Evolutionary conservation across 1,284 basidiomycete species (phyloP), one percentile per base, ranked within the genome.

Genomic region (Volvariella volvacea): DNA sequence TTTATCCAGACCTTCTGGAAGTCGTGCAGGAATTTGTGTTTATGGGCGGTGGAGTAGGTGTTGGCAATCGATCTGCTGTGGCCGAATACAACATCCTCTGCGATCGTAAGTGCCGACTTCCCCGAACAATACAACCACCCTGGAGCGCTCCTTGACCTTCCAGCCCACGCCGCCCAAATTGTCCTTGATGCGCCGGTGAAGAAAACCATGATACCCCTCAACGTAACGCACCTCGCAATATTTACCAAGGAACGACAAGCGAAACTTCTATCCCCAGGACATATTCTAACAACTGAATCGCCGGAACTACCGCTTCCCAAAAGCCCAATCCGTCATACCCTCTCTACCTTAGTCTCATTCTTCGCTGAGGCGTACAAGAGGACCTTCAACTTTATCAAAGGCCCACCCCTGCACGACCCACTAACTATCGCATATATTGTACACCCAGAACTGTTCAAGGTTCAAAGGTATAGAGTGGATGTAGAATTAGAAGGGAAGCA

Each of bases 11-110:
- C 33, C 65, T 92, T 6, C 55, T 88, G n/a, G 69, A 69, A 2
- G 81, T 72, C 7, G 66, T 91, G 3, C 80, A 85, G 48, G 76
- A 88, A 52, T 78, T 92, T 46, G 83, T 90, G 3, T 88, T 90
- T 55, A 92, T 92, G 89, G 89, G 90, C n/a, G 89, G 89, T 31
- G 85, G 79, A 1, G 79, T 88, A n/a, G 88, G 88, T 3, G 57
- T 87, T 10, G 89, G 88, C 0, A 92, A 91, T 55, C 67, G 81
- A 37, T 81, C 82, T n/a, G 67, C 87, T 10, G 80, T 78, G 10
- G 86, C 85, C 71, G 89, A 92, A 59, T 92, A 80, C 64, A 92
- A 92, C 56, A 83, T 91, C 44, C 60, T 89, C 15, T 84, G 83
- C 50, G 88, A 91, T 64, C 87, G 78, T 88, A 53, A 59, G 83